Percentiles rank a stretch among this genome's conserved stretches.
Conservation (phyloP, 169 alveolate genomes). For the Eimeria maxima region DNA sequence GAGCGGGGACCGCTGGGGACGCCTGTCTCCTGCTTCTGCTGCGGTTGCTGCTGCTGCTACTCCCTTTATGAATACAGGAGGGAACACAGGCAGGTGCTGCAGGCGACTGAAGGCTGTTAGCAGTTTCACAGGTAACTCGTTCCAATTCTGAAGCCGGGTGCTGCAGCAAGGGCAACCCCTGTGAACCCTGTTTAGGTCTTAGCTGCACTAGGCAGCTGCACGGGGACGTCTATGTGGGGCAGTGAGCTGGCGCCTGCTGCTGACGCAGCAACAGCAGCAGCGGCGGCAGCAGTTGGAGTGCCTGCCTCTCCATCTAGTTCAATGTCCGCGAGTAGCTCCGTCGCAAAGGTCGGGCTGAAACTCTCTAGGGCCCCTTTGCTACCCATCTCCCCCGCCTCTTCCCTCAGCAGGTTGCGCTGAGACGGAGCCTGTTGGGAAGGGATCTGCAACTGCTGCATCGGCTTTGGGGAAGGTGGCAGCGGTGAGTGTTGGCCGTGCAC, state of each 20-base stretch:
- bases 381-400: conserved; percentile 47
- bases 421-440: conserved; percentile 39
- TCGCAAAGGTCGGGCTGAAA: conserved; percentile 60
- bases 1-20: background rate
- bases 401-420: conserved; percentile 17
- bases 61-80: background rate
- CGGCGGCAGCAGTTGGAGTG: conserved; percentile 30
- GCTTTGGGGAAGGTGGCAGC: conserved; percentile 7
- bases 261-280: background rate
- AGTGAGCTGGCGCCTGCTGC: background rate
- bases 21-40: background rate
- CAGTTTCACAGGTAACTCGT: background rate
- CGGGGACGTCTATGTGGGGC: conserved; percentile 53
- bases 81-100: background rate
- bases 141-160: too few relatives aligned
- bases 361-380: conserved; percentile 63
- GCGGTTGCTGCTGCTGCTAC: background rate
- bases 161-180: background rate
- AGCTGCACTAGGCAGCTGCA: conserved; percentile 9
- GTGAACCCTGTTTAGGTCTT: background rate
- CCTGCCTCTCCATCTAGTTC: conserved; percentile 54
- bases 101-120: background rate
- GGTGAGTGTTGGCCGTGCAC: background rate
- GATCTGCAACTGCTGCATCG: conserved; percentile 56
- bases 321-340: conserved; percentile 54